A percentile compares a stretch with the other conserved stretches of the same genome.
phyloP scores from a whole-genome alignment of 306 rosid genomes.

The Vigna nakashimae region DNA sequence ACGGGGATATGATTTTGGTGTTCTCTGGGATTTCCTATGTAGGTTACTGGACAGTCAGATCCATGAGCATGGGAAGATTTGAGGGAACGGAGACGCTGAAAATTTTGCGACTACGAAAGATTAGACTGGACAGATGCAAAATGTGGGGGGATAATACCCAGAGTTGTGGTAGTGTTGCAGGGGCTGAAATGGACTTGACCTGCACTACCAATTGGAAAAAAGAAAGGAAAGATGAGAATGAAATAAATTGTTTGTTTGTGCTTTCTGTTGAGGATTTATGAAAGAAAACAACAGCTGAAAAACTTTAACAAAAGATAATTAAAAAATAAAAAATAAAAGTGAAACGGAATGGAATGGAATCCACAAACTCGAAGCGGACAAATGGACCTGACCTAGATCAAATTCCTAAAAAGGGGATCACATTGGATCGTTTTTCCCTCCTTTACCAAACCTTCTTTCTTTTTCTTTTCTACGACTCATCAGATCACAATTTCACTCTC shows the following conservation, averaged over 20 bases:
- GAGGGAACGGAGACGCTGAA: conserved; percentile 40
- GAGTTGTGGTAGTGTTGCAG: conserved; percentile 36
- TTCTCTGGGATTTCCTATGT: neutral
- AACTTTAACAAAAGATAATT: conserved; percentile 6
- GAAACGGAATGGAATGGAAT: conserved; percentile 73
- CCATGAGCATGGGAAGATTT: conserved; percentile 42
- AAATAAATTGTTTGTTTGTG: conserved; percentile 56
- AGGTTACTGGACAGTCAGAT: conserved; percentile 45
- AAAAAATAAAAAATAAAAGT: neutral
- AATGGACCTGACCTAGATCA: conserved; percentile 68
- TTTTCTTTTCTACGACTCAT: conserved; percentile 49
- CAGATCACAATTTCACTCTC: conserved; percentile 55
- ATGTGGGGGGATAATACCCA: conserved; percentile 21
- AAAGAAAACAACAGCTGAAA: conserved; percentile 48
- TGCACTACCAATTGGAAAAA: conserved; percentile 37
- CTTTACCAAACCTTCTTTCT: conserved; percentile 49
- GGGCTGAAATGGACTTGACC: conserved; percentile 49
- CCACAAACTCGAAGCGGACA: conserved; percentile 78
- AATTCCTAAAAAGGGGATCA: conserved; percentile 65
- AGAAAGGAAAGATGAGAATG: conserved; percentile 42
- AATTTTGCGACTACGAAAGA: conserved; percentile 24
- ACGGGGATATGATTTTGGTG: neutral
- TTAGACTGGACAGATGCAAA: conserved; percentile 31
- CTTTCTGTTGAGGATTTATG: conserved; percentile 50
- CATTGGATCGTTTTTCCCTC: conserved; percentile 40